Evolutionary conservation across 176 grass and related monocot genomes (phyloP).

Genomic region (Zea mays): DNA sequence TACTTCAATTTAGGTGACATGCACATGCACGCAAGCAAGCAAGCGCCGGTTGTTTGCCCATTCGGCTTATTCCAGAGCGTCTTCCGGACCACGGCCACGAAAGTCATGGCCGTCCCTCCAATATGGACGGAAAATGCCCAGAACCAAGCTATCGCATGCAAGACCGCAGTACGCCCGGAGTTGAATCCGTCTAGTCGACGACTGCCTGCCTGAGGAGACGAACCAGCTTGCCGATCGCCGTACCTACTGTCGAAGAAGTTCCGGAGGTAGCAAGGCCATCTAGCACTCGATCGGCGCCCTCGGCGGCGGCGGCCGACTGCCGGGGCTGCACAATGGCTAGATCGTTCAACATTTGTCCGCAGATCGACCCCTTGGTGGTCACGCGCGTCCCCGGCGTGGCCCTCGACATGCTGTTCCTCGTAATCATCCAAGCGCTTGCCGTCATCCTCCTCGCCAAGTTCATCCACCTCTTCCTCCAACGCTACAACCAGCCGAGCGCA

Average conservation of each 20-base stretch:
- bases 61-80: no score
- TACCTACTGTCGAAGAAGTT: not conserved
- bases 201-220: not conserved
- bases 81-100: not conserved
- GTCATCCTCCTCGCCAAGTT: constrained; percentile 43
- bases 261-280: not conserved
- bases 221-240: not conserved
- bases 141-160: not conserved
- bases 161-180: constrained; percentile 4
- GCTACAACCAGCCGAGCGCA: constrained; percentile 51
- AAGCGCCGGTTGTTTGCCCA: not conserved
- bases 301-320: constrained; percentile 17
- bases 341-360: constrained; percentile 21
- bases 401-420: constrained; percentile 52
- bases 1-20: not conserved
- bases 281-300: not conserved
- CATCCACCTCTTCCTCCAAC: constrained; percentile 46
- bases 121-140: not conserved
- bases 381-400: constrained; percentile 49
- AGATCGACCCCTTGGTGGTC: not conserved
- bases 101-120: constrained; percentile 39
- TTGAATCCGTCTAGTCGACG: not conserved
- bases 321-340: constrained; percentile 22
- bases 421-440: constrained; percentile 42
- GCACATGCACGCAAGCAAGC: not conserved